Evolutionary conservation across 139 green algal species (phyloP).

Genomic region (Asterochloris sp.): DNA sequence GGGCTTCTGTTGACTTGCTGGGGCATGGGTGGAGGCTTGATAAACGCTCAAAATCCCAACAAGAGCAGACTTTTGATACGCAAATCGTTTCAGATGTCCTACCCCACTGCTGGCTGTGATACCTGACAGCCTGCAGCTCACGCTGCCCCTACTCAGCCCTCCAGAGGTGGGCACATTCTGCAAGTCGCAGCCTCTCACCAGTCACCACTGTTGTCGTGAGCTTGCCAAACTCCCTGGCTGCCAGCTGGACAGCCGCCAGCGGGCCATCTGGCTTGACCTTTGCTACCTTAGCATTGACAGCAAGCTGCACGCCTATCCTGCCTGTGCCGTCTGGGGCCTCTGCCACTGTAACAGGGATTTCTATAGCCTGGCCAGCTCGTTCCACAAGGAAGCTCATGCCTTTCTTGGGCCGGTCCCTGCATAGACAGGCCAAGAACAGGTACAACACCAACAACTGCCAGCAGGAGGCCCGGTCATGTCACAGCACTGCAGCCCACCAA

Average conservation of each 20-base stretch:
- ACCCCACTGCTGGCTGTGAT: neutral
- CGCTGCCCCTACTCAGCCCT: no score
- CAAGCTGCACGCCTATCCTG: slow-evolving; percentile 87
- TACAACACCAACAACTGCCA: neutral
- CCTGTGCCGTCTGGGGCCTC: slow-evolving; percentile 57
- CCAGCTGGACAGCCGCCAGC: neutral
- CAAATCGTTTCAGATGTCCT: no score
- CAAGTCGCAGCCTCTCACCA: neutral
- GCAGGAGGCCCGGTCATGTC: neutral
- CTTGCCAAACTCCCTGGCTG: slow-evolving; percentile 47
- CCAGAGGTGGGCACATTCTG: neutral
- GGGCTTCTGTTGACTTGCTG: no score
- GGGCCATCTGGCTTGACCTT: slow-evolving; percentile 14
- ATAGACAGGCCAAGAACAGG: neutral
- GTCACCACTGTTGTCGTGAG: slow-evolving; percentile 2
- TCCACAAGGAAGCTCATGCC: slow-evolving; percentile 28
- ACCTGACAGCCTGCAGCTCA: no score
- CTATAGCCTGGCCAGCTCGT: slow-evolving; percentile 26
- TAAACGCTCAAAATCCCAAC: no score
- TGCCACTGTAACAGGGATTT: slow-evolving; percentile 31
- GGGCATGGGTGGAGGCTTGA: no score
- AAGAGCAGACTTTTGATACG: no score
- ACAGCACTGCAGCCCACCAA: no score
- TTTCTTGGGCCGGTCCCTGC: slow-evolving; percentile 37
- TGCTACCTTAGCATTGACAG: slow-evolving; percentile 49